phyloP scores from a whole-genome alignment of 2,329 filamentous ascomycete species.

The Aspergillus fijiensis region DNA sequence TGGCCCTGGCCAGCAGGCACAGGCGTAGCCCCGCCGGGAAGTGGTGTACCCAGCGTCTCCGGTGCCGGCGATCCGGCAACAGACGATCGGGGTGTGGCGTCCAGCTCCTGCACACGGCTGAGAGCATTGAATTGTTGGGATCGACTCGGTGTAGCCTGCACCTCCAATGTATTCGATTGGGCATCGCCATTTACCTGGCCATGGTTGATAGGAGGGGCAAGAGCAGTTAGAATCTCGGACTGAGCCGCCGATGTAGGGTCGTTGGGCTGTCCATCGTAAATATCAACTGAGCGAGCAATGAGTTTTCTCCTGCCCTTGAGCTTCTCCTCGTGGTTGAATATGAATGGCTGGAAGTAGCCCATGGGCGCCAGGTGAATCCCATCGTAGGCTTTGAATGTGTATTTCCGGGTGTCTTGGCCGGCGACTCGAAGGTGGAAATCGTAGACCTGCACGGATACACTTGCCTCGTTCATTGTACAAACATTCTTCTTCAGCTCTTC shows the following conservation, averaged over 20 bases:
- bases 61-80: conserved; percentile 84
- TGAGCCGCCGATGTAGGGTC: conserved; percentile 87
- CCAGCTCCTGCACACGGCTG: conserved; percentile 65
- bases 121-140: conserved; percentile 69
- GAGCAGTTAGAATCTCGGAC: conserved; percentile 60
- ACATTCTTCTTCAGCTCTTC: conserved; percentile 94
- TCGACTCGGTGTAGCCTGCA: conserved; percentile 47
- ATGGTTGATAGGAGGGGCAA: conserved; percentile 42
- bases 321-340: conserved; percentile 83
- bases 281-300: conserved; percentile 83
- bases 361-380: conserved; percentile 92
- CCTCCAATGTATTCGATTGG: conserved; percentile 26
- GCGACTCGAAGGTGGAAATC: conserved; percentile 89
- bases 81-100: conserved; percentile 78
- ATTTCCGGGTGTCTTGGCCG: conserved; percentile 86
- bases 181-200: conserved; percentile 40
- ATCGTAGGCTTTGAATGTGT: conserved; percentile 95
- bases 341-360: conserved; percentile 85
- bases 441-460: conserved; percentile 82
- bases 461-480: conserved; percentile 85
- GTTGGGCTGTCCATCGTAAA: conserved; percentile 90
- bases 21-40: conserved; percentile 48
- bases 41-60: conserved; percentile 70
- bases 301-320: conserved; percentile 75
- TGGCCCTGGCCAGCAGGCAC: conserved; percentile 30